Base-by-base conservation (phyloP, 257 asterid genomes). In the Nicotiana tabacum region DNA sequence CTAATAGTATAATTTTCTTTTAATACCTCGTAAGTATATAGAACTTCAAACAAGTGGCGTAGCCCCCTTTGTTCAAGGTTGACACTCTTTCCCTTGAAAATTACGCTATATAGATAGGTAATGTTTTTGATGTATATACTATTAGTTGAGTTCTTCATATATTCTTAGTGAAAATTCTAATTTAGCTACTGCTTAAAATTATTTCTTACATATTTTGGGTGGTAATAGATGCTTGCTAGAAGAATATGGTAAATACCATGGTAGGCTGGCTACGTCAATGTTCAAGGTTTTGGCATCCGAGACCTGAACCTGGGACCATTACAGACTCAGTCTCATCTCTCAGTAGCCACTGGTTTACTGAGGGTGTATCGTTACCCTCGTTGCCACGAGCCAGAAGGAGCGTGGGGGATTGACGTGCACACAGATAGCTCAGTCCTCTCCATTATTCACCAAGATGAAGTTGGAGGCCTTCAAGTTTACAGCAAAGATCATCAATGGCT, bases 381-480 rank as follows among this genome's bases (percentile, higher is more conserved):
- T 1, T 88, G 97, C 85, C 88, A 88, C 3, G 81, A 78, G 21
- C 86, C 91, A 18, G 90, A 87, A 5, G 83, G 56, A 33, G 84
- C 83, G 8, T 91, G 90, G 97, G 99, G 99, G 16, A 88, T 95
- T 9, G 80, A 78, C 1, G 89, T 80, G 15, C 99, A 95, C 92
- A 94, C 99, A 0, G 99, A 94, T 82, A 95, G 99, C 88, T 92
- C 99, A 0, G 88, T 95, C 6, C 81, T 95, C 2, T 87, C 97
- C 2, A 92, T 94, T 9, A 48, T 95, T 18, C 96, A 94, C 72
- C 97, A 95, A 83, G 98, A 95, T 85, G 88, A 90, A 82, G 93
- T 94, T 3, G 98, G 97, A 24, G 98, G 97, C 21, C 97, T 95
- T 70, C 97, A 95, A 86, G 90, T 94, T 70, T 62, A 32, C 87